Percentiles rank a stretch among this genome's conserved stretches.
phyloP scores from a whole-genome alignment of 805 yeast genomes.

The Saturnispora serradocipensis region DNA sequence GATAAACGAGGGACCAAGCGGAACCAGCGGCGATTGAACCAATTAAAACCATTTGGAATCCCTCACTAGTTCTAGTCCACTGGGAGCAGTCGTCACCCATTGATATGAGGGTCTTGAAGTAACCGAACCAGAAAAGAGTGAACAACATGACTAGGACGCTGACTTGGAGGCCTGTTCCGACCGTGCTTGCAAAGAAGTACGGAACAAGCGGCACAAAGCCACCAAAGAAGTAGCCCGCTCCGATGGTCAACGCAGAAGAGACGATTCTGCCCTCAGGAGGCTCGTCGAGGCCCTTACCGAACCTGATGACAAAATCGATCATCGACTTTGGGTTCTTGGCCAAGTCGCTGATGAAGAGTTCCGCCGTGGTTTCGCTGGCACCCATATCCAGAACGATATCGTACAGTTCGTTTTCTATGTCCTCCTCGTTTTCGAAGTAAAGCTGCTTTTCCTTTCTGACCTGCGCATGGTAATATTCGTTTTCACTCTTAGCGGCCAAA shows the following conservation, averaged over 20 bases:
- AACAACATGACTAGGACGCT: conserved; percentile 76
- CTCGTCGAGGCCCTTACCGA: conserved; percentile 88
- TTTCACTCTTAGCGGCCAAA: conserved; percentile 87
- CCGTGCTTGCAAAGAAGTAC: conserved; percentile 73
- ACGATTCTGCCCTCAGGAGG: conserved; percentile 90
- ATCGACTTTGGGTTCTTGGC: conserved; percentile 68
- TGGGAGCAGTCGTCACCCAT: conserved; percentile 69
- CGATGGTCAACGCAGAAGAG: conserved; percentile 84
- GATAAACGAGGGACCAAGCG: conserved; percentile 85
- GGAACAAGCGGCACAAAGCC: conserved; percentile 90
- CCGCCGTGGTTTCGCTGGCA: conserved; percentile 62
- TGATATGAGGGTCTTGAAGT: conserved; percentile 72
- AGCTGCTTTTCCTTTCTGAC: conserved; percentile 62
- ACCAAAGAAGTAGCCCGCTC: conserved; percentile 80
- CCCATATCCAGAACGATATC: conserved; percentile 74
- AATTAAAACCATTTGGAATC: conserved; percentile 83
- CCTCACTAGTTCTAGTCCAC: conserved; percentile 59
- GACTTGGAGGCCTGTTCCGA: conserved; percentile 63
- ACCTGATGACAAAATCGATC: conserved; percentile 80
- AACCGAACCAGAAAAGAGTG: conserved; percentile 84
- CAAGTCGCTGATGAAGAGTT: conserved; percentile 67
- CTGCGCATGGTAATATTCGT: conserved; percentile 63
- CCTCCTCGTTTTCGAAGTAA: conserved; percentile 55
- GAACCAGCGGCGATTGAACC: conserved; percentile 98
- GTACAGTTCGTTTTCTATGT: conserved; percentile 66